Evolutionary conservation across 2,329 filamentous ascomycete species (phyloP), one percentile per base, ranked within the genome.

Genomic region (Paraphoma chrysanthemicola): DNA sequence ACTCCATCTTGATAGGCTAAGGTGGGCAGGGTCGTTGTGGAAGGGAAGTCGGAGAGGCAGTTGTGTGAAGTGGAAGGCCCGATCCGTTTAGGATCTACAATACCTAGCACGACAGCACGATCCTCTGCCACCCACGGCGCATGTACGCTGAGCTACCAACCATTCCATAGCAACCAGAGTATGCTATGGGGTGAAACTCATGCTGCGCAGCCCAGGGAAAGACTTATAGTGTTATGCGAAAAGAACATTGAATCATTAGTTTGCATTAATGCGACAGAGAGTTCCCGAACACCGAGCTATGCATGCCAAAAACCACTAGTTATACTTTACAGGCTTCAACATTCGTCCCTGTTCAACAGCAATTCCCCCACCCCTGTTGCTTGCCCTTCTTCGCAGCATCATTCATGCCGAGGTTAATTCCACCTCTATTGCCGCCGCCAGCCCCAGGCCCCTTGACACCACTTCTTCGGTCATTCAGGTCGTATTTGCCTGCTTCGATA

Each of bases 401-500:
- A 43, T 77, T 79, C 72, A 78, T 75, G 2, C 76, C 78, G 54
- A 82, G 55, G 44, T 78, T 82, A 43, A 83, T 75, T 51, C 75
- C 74, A 2, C 72, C 78, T 12, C 69, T 71, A 59, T 77, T 79
- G 7, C 72, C 75, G 51, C 75, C 77, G 50, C 76, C 62, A 75
- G 67, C 87, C 74, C 62, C 85, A 77, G 63, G 88, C 77, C 51
- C 89, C 76, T 97, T 98, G 59, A 99, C 93, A 28, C 95, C 95
- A 59, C 90, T 94, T 72, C 93, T 86, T 71, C 94, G 85, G 77
- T 98, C 94, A 73, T 97, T 96, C 66, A 98, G 81, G 78, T 99
- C 93, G 75, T 98, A 98, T 74, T 88, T 92, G 10, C 95, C 95
- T 1, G 92, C 92, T 81, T 97, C 92, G 60, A 99, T 97, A 71